Evolutionary conservation across 2,329 filamentous ascomycete genomes (phyloP), one percentile per base, ranked within the genome.

Genomic region (Fusarium sambucinum): DNA sequence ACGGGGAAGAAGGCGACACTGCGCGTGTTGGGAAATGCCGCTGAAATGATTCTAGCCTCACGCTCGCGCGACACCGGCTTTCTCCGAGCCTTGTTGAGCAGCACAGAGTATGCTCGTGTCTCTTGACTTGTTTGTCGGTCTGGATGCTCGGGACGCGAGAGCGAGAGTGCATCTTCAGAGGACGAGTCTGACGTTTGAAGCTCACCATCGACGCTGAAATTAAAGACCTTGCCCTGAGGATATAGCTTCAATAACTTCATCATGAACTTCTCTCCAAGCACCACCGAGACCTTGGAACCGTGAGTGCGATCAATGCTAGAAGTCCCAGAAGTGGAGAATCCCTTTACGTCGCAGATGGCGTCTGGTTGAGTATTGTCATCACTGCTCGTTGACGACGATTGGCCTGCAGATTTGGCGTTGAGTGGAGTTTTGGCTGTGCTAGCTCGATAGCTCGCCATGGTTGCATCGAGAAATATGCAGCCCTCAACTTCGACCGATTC

Each of bases 1-100:
- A 60, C 33, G 5, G 57, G 57, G 10, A 58, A 47, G 12, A 60
- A 60, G 1, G 57, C 57, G 2, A 60, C 19, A 10, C 38, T 44
- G 4, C 53, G 35, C 12, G 57, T 42, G 2, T 19, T 35, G 0
- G 27, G 17, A 9, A 60, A 60, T 2, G 53, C 42, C 10, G 13
- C 13, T 2, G 17, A 3, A 4, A 19, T 42, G 6, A n/a, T 6
- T 35, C 19, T 6, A 10, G 40, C 51, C 3, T 54, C 51, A 13
- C 37, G 19, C 51, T 54, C 40, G 14, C 51, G 51, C 3, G 51
- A 42, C 27, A 14, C 3, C 11, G 19, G 21, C 6, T 23, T 53
- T 11, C 16, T n/a, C 17, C 33, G 25, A 13, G 32, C 5, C 14
- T 6, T 33, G 13, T 14, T 33, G 8, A 7, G 27, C 27, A 7